Percentiles rank a stretch among this genome's conserved stretches.
These are phyloP conservation scores for Circinella minor DNA, from an alignment of 371 early-diverging fungal species.

Conservation along the genomic window DNA sequence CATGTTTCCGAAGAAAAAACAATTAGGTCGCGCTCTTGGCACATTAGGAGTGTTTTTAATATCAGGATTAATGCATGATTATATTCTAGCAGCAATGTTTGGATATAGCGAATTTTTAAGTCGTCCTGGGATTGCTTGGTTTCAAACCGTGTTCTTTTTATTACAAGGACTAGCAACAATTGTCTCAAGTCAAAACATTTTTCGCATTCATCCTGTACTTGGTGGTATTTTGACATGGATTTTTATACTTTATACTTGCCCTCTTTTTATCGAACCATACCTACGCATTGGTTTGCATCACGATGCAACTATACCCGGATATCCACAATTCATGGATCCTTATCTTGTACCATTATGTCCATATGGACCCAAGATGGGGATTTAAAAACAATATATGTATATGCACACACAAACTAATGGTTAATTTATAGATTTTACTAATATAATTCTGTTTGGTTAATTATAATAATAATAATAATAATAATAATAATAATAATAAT, in stretches of 20 bases:
- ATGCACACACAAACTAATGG: no score
- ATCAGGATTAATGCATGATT: slow-evolving; percentile 46
- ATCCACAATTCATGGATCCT: slow-evolving; percentile 35
- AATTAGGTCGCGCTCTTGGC: slow-evolving; percentile 24
- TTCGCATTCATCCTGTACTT: slow-evolving; percentile 16
- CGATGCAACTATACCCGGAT: slow-evolving; percentile 33
- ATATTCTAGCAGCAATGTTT: slow-evolving; percentile 33
- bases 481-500: neutral
- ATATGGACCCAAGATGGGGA: slow-evolving; percentile 22
- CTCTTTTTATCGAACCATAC: slow-evolving; percentile 41
- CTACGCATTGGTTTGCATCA: slow-evolving; percentile 33
- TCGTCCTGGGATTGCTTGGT: slow-evolving; percentile 24
- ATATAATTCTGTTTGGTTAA: no score
- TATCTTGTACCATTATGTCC: slow-evolving; percentile 30
- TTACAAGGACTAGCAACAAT: slow-evolving; percentile 27
- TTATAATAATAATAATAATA: neutral
- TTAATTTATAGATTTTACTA: no score
- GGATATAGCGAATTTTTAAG: slow-evolving; percentile 21
- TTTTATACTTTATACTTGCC: slow-evolving; percentile 35
- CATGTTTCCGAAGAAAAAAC: slow-evolving; percentile 15
- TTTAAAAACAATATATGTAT: neutral
- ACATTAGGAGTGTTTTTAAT: slow-evolving; percentile 32
- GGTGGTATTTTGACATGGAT: slow-evolving; percentile 26
- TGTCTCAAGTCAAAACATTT: slow-evolving; percentile 3
- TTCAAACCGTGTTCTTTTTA: slow-evolving; percentile 36